Conservation (phyloP, 2,329 filamentous ascomycete species). For the Penicillium oxalicum region DNA sequence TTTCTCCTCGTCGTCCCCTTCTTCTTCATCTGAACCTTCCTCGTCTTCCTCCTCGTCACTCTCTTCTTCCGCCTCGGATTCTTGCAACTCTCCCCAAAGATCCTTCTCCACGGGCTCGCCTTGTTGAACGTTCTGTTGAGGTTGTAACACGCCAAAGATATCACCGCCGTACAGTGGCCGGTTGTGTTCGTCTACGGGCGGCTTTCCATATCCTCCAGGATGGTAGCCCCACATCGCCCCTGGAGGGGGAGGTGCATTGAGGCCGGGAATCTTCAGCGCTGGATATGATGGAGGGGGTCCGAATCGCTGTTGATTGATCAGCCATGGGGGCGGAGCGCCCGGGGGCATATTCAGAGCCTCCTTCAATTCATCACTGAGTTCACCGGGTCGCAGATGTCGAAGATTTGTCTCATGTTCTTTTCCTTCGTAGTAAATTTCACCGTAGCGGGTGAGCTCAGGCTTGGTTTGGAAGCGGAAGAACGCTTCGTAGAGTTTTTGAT, state of each 20-base stretch:
- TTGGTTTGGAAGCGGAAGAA: constrained; percentile 99
- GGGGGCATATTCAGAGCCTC: constrained; percentile 92
- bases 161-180: constrained; percentile 88
- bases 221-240: constrained; percentile 93
- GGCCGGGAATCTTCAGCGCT: constrained; percentile 85
- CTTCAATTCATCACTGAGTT: constrained; percentile 80
- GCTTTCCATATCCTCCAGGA: constrained; percentile 92
- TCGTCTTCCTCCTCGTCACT: constrained; percentile 68
- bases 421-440: constrained; percentile 98
- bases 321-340: constrained; percentile 89
- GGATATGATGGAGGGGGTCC: constrained; percentile 93
- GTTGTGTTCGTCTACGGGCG: constrained; percentile 89
- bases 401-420: constrained; percentile 97
- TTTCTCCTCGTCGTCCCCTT: constrained; percentile 53
- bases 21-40: constrained; percentile 48
- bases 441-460: constrained; percentile 85
- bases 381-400: constrained; percentile 80
- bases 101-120: constrained; percentile 80
- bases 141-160: constrained; percentile 73
- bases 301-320: constrained; percentile 92
- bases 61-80: constrained; percentile 64
- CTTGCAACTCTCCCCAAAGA: constrained; percentile 87
- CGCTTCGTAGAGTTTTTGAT: constrained; percentile 95
- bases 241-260: constrained; percentile 86
- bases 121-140: constrained; percentile 55